These are phyloP conservation scores for Endoconidiophora polonica DNA, from an alignment of 2,329 filamentous ascomycete genomes.

Conservation along the genomic window DNA sequence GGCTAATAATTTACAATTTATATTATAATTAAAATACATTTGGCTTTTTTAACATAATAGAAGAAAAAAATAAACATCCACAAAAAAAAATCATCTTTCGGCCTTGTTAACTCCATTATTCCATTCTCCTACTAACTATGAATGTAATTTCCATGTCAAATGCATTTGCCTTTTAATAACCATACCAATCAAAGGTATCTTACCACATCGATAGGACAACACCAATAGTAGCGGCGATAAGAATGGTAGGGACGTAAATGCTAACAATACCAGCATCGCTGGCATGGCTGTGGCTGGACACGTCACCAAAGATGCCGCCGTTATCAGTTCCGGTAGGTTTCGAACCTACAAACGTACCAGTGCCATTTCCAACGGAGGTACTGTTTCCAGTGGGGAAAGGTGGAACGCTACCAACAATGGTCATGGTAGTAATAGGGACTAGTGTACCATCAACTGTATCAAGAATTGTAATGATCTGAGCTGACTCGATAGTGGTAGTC, in stretches of 20 bases:
- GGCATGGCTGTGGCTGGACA: background rate
- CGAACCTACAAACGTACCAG: background rate
- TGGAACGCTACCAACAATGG: conserved; percentile 7
- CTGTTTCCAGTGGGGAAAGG: conserved; percentile 9
- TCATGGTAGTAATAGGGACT: conserved; percentile 9
- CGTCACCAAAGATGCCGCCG: background rate
- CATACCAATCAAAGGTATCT: background rate
- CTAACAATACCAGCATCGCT: background rate
- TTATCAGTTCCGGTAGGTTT: background rate
- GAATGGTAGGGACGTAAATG: background rate
- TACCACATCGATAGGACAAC: background rate
- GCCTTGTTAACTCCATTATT: background rate
- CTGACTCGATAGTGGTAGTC: conserved; percentile 5
- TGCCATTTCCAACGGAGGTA: conserved; percentile 3
- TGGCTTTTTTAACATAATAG: background rate
- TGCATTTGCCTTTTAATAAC: too few relatives aligned
- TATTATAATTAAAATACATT: background rate
- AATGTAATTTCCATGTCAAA: background rate
- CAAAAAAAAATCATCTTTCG: background rate
- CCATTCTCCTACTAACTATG: background rate
- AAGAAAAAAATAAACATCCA: conserved; percentile 1
- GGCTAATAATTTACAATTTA: background rate
- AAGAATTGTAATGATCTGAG: conserved; percentile 8
- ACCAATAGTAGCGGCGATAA: background rate
- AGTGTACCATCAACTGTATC: conserved; percentile 7